phyloP scores from a whole-genome alignment of 768 basidiomycete genomes.

The Mycena leptocephala region DNA sequence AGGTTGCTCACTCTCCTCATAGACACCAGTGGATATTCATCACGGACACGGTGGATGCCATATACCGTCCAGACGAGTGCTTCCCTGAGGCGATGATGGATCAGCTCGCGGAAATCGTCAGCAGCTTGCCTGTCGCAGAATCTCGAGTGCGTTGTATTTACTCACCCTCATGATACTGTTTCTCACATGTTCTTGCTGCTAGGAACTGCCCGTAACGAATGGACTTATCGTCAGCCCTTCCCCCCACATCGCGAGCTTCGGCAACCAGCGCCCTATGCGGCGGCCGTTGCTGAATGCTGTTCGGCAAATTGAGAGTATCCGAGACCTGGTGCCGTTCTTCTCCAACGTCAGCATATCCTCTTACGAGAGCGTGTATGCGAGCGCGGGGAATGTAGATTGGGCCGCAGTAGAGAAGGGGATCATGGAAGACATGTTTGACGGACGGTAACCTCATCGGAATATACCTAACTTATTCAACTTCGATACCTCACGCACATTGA shows the following conservation, averaged over 20 bases:
- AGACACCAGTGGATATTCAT: slow-evolving; percentile 99
- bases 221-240: slow-evolving; percentile 42
- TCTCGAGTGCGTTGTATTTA: slow-evolving; percentile 44
- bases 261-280: slow-evolving; percentile 70
- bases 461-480: slow-evolving; percentile 28
- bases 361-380: slow-evolving; percentile 93
- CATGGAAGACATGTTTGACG: slow-evolving; percentile 93
- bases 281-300: slow-evolving; percentile 80
- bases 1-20: slow-evolving; percentile 14
- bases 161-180: background rate
- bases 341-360: slow-evolving; percentile 89
- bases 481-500: slow-evolving; percentile 21
- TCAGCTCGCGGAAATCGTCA: slow-evolving; percentile 87
- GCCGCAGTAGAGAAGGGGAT: slow-evolving; percentile 88
- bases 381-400: slow-evolving; percentile 90
- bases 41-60: slow-evolving; percentile 96
- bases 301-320: slow-evolving; percentile 86
- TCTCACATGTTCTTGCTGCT: background rate
- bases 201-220: slow-evolving; percentile 48
- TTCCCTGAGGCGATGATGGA: slow-evolving; percentile 93
- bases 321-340: slow-evolving; percentile 93
- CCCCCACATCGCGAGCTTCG: slow-evolving; percentile 46
- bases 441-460: slow-evolving; percentile 57
- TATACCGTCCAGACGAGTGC: slow-evolving; percentile 90
- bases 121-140: slow-evolving; percentile 70